These are phyloP conservation scores for Phellopilus nigrolimitatus DNA, from an alignment of 1,284 basidiomycete species.

Conservation along the genomic window DNA sequence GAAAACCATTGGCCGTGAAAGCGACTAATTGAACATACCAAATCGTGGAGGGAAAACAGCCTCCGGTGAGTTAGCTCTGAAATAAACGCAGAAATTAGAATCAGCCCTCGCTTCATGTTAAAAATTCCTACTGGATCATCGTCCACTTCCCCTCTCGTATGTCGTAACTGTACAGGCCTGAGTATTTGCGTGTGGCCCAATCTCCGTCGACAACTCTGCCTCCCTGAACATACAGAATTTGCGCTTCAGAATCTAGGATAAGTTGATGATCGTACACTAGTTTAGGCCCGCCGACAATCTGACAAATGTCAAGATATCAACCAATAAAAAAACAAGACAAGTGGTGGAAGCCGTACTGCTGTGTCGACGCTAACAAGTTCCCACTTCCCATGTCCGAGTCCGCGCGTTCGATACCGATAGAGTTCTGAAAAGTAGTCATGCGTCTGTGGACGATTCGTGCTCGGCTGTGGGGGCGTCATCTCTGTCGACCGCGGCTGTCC, in stretches of 20 bases:
- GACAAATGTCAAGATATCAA: neutral
- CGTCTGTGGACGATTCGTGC: neutral
- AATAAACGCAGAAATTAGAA: neutral
- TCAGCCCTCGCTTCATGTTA: neutral
- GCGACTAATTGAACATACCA: too few species aligned
- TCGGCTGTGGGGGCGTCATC: neutral
- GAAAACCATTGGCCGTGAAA: too few species aligned
- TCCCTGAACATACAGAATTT: conserved; percentile 75
- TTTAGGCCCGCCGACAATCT: conserved; percentile 67
- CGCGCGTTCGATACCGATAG: conserved; percentile 64
- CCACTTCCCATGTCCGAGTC: conserved; percentile 58
- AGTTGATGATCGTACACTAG: conserved; percentile 81
- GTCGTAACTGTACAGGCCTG: conserved; percentile 68
- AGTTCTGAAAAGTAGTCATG: conserved; percentile 47
- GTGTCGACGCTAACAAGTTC: conserved; percentile 60
- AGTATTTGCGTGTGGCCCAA: conserved; percentile 52
- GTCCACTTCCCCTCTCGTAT: conserved; percentile 60
- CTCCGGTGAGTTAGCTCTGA: conserved; percentile 11
- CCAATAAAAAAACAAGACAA: neutral
- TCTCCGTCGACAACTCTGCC: conserved; percentile 68
- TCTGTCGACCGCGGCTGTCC: conserved; percentile 17
- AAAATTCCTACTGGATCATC: conserved; percentile 49
- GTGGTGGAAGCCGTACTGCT: conserved; percentile 45
- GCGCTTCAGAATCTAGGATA: conserved; percentile 67
- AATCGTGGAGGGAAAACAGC: conserved; percentile 51